Conservation (phyloP, 2,329 filamentous ascomycete species). For the Ophiocordyceps camponoti-floridani region DNA sequence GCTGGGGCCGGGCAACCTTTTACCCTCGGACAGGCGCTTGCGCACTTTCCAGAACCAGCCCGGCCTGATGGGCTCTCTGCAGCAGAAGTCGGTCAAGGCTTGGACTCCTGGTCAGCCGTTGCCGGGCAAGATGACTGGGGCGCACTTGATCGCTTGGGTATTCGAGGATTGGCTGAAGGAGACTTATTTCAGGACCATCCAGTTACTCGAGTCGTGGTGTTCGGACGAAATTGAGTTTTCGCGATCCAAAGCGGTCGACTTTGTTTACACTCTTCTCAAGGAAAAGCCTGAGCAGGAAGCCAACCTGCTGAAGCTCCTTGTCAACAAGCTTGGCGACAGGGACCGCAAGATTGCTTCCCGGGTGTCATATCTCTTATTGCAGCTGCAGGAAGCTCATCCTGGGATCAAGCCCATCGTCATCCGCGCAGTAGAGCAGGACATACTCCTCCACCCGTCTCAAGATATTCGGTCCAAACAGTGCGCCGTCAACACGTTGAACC, state of each 20-base stretch:
- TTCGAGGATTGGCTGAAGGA: slow-evolving; percentile 94
- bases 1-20: slow-evolving; percentile 69
- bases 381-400: slow-evolving; percentile 75
- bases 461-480: slow-evolving; percentile 85
- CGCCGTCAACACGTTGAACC: slow-evolving; percentile 89
- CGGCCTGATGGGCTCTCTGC: slow-evolving; percentile 51
- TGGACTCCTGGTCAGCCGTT: slow-evolving; percentile 58
- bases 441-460: slow-evolving; percentile 75
- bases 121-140: slow-evolving; percentile 54
- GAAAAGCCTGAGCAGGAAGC: slow-evolving; percentile 96
- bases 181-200: slow-evolving; percentile 82
- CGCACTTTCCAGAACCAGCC: slow-evolving; percentile 67
- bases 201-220: slow-evolving; percentile 82
- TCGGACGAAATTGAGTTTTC: slow-evolving; percentile 93
- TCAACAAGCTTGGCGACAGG: slow-evolving; percentile 92
- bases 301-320: slow-evolving; percentile 74
- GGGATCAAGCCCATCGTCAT: slow-evolving; percentile 87
- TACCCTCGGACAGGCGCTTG: slow-evolving; percentile 69
- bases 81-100: slow-evolving; percentile 32
- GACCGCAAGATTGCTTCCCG: slow-evolving; percentile 91
- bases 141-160: slow-evolving; percentile 71
- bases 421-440: slow-evolving; percentile 67
- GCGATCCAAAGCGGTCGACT: slow-evolving; percentile 70
- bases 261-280: slow-evolving; percentile 78
- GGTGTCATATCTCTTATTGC: slow-evolving; percentile 82